These are phyloP conservation scores for Apiospora malaysiana DNA, from an alignment of 2,329 filamentous ascomycete species.

Conservation along the genomic window DNA sequence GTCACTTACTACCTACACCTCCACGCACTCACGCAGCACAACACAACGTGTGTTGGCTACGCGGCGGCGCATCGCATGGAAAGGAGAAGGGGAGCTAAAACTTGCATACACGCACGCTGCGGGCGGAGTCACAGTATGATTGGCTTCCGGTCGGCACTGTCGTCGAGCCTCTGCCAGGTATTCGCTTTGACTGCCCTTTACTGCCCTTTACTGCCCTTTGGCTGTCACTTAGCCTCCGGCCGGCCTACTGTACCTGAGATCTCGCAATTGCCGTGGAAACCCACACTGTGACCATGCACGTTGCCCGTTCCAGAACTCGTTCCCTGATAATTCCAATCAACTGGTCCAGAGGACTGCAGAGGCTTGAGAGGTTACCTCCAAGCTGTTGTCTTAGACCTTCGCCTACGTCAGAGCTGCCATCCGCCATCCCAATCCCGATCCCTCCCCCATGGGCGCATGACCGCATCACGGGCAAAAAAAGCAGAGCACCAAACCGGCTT, in stretches of 20 bases:
- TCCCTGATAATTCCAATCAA: conserved; percentile 16
- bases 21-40: neutral
- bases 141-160: neutral
- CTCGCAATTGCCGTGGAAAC: conserved; percentile 14
- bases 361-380: conserved; percentile 5
- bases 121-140: conserved; percentile 9
- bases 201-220: neutral
- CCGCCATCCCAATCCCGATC: conserved; percentile 8
- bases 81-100: conserved; percentile 20
- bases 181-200: neutral
- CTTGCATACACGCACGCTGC: conserved; percentile 18
- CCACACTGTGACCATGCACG: conserved; percentile 18
- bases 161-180: neutral
- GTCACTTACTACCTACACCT: neutral
- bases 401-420: conserved; percentile 20
- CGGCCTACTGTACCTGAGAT: neutral
- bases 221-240: neutral
- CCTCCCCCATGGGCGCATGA: conserved; percentile 18
- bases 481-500: conserved; percentile 8
- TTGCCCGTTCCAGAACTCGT: conserved; percentile 13
- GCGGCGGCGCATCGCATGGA: conserved; percentile 17
- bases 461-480: neutral
- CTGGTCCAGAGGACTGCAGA: too few species aligned
- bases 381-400: neutral
- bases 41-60: conserved; percentile 14